Evolutionary conservation across 192 early-diverging fungal species (phyloP), one percentile per base, ranked within the genome.

Genomic region (Coemansia sp.): DNA sequence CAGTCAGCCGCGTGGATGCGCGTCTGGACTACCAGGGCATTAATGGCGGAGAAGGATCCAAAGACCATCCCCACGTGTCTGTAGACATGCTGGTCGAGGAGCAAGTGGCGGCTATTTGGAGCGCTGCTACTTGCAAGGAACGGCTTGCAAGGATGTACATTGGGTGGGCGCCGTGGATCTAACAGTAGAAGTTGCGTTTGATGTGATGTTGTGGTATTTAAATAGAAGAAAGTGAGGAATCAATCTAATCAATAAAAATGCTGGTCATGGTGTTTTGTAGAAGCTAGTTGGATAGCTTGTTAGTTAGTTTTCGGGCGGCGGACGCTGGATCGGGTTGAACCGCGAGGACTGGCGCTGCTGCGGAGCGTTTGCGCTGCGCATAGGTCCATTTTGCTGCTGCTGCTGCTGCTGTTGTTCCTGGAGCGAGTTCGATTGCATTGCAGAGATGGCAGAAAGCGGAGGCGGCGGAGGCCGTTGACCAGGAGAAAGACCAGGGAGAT

Each of bases 121-220:
- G 65, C 4, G 71, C 69, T 2, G 68, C 77, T 13, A 65, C 69
- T 1, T 64, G 44, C 5, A 71, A 61, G n/a, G 63, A 68, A 5
- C 56, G 56, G 2, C 56, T 79, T 18, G 49, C 72, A 11, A 66
- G 40, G 44, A 79, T 74, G 77, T 79, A 65, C 56, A 69, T 66
- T 26, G 77, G 77, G 18, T 79, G 77, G 77, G 77, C 71, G 15
- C 44, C 77, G 2, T 79, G 77, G 77, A 38, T 79, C 9, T 79
- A 74, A 23, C 32, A 32, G 32, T 32, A 32, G 4, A 1, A 32
- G 32, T 32, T 32, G 32, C 32, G 1, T 32, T 32, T 32, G 32
- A 32, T 2, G 32, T 4, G 32, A 32, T 32, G 32, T 2, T 32
- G 32, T 32, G 32, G 32, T 32, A 32, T 32, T 32, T 32, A 32